Conservation (phyloP, 2,329 filamentous ascomycete species). For the Paraphoma sp. region DNA sequence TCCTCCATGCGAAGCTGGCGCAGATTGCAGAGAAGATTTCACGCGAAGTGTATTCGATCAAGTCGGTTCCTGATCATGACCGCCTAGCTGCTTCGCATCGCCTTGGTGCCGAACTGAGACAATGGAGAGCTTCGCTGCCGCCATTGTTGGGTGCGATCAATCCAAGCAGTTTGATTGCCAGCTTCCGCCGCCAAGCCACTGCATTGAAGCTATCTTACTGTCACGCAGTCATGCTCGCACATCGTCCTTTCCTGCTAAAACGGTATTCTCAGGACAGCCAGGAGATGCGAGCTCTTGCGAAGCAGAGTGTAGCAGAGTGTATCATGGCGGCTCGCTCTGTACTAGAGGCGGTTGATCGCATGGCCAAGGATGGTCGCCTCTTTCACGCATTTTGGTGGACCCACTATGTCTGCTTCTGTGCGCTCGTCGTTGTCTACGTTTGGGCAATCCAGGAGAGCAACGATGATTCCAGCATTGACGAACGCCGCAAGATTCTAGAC, state of each 20-base stretch:
- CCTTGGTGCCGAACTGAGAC: slow-evolving; percentile 47
- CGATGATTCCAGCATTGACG: slow-evolving; percentile 8
- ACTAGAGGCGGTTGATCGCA: slow-evolving; percentile 44
- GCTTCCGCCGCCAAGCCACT: slow-evolving; percentile 47
- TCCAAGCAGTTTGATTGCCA: slow-evolving; percentile 55
- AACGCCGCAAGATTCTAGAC: slow-evolving; percentile 42
- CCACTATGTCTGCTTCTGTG: slow-evolving; percentile 58
- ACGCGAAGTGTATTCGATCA: slow-evolving; percentile 42
- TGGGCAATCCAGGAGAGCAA: slow-evolving; percentile 53
- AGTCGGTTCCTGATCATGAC: slow-evolving; percentile 40
- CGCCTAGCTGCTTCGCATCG: slow-evolving; percentile 49
- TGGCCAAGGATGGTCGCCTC: slow-evolving; percentile 45
- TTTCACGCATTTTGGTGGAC: slow-evolving; percentile 59
- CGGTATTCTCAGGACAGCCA: slow-evolving; percentile 19
- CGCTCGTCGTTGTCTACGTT: slow-evolving; percentile 56
- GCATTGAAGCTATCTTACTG: slow-evolving; percentile 41
- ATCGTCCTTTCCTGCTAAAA: slow-evolving; percentile 41
- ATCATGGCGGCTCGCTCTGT: slow-evolving; percentile 52
- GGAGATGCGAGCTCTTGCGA: slow-evolving; percentile 37
- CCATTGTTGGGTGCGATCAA: slow-evolving; percentile 53
- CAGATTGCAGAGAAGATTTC: slow-evolving; percentile 41
- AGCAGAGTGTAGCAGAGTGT: slow-evolving; percentile 51
- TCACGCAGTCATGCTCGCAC: slow-evolving; percentile 44
- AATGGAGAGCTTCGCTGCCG: slow-evolving; percentile 47
- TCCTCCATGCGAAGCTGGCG: slow-evolving; percentile 54